Conservation (phyloP, 345 rosid species). For the Turnera subulata region DNA sequence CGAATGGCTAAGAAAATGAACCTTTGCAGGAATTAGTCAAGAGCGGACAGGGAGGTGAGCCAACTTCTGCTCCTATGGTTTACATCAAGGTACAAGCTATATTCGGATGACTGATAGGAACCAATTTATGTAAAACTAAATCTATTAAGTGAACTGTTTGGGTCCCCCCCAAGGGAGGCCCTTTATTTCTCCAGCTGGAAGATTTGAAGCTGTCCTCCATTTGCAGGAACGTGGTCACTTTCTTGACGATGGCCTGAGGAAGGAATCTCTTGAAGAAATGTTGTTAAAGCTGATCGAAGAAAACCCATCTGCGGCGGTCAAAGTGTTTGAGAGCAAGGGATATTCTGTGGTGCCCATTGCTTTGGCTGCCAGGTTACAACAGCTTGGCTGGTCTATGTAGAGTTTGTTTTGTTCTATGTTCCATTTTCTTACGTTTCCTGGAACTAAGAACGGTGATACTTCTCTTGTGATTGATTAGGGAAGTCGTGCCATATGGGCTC, state of each 20-base stretch:
- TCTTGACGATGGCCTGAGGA: constrained; percentile 36
- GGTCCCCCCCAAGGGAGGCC: too few relatives aligned
- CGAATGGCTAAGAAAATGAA: constrained; percentile 6
- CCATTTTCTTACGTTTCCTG: too few relatives aligned
- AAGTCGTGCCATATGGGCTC: too few relatives aligned
- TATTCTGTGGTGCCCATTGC: constrained; percentile 43
- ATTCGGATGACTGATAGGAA: background rate
- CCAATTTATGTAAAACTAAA: background rate
- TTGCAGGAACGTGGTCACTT: constrained; percentile 54
- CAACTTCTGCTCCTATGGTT: constrained; percentile 32
- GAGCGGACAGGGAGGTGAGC: constrained; percentile 48
- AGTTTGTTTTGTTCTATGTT: too few relatives aligned
- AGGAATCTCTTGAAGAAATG: constrained; percentile 49
- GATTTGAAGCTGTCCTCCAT: background rate
- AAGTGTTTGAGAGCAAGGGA: constrained; percentile 51
- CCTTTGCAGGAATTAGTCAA: constrained; percentile 49
- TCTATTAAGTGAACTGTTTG: too few relatives aligned
- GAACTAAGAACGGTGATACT: too few relatives aligned
- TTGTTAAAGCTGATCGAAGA: constrained; percentile 37
- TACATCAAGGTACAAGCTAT: constrained; percentile 38
- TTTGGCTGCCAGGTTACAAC: constrained; percentile 28
- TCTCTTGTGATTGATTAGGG: too few relatives aligned
- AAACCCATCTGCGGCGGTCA: constrained; percentile 43
- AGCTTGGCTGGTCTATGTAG: too few relatives aligned
- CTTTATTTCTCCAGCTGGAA: too few relatives aligned